Evolutionary conservation across 164 flowering plant species (phyloP), one percentile per base, ranked within the genome.

Genomic region (Umbellularia californica): DNA sequence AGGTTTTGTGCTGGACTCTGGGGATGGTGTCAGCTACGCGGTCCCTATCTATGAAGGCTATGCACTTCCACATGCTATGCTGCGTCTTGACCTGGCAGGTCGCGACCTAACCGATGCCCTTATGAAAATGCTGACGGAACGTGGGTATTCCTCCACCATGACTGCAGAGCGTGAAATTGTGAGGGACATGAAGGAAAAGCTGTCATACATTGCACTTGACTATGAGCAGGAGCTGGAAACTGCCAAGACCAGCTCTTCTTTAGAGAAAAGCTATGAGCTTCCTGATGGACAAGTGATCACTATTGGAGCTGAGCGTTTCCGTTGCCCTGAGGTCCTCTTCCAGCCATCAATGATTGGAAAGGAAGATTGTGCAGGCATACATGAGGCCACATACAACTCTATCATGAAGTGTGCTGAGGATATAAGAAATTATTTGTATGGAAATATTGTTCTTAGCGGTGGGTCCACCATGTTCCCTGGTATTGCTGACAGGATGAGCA

Each of bases 311-410:
- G 27, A 25, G 27, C 84, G 92, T 52, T 89, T 89, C 85, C 79
- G 92, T 23, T 89, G 92, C 85, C 92, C 92, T 58, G 90, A 88
- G 80, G 89, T 88, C 66, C 89, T 88, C 10, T 88, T 88, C 91
- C 89, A 88, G 85, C 89, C 91, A 28, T 86, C 91, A 63, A 81
- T 88, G 83, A 84, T 88, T 17, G 90, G 89, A 65, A 86, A 85
- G 89, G 88, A 87, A 79, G 80, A 88, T 70, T 25, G 1, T 25
- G 83, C 85, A 27, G 90, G 90, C 27, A 87, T 87, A 71, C 90
- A 87, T 50, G 90, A 87, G 80, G 86, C 90, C 20, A 87, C 90
- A 22, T 86, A 87, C 81, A 87, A 84, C 70, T 87, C 90, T 55
- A 87, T 87, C 75, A 87, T 87, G 90, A 87, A 87, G 83, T 85